Evolutionary conservation across 108 stramenopile genomes (phyloP), one percentile per base, ranked within the genome.

Genomic region (Phaeodactylum tricornutum): DNA sequence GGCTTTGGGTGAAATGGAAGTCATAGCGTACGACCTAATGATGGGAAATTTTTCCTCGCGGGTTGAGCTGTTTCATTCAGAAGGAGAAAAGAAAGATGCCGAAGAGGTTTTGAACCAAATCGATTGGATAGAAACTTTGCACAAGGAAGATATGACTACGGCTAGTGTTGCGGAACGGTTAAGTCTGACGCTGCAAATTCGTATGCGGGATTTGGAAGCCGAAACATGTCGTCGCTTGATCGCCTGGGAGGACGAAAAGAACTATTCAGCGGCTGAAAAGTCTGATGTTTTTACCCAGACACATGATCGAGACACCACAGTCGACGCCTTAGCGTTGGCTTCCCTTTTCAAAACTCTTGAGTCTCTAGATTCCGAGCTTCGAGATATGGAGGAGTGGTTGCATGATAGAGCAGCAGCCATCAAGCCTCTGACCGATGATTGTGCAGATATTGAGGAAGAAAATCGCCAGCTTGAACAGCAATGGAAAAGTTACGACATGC

Each of bases 191-290:
- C 55, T 92, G 31, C 84, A 86, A 44, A 64, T 75, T 26, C 45
- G 77, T n/a, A 90, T 90, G 88, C 55, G 88, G 52, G 79, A 85
- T 50, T 57, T 92, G 45, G 90, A 92, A 50, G 80, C 85, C 19
- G 90, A 92, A 52, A 85, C 84, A 4, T 92, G 90, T 47, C 62
- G 81, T 14, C 78, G 84, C 19, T 62, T 92, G 54, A 92, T 92
- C 54, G 82, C 85, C 7, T 92, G 90, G 90, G 90, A 92, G 44
- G 90, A 92, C 49, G 90, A 87, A 48, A 87, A 87, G 44, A 77
- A 82, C 37, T 82, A 62, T 27, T 80, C 79, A 31, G 63, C 62
- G 37, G 53, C 60, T 47, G 59, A 16, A 43, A 61, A 24, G 9
- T 56, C 17, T 3, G 39, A 46, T 22, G 25, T 46, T 23, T 54